Evolutionary conservation across 2,329 filamentous ascomycete species (phyloP), one percentile per base, ranked within the genome.

Genomic region (Fusarium sp.): DNA sequence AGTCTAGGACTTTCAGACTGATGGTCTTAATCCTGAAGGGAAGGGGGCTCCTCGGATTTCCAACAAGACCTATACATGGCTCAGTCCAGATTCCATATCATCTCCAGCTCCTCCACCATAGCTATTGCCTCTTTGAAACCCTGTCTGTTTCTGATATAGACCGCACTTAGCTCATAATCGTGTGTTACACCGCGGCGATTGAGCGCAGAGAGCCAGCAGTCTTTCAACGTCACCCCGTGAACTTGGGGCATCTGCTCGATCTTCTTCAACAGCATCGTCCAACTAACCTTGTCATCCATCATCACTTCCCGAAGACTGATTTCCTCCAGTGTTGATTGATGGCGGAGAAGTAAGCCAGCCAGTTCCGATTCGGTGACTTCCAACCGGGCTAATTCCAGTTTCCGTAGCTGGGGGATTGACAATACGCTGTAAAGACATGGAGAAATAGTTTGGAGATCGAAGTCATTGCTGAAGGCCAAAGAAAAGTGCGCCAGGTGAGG

Each of bases 1-100:
- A 52, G 18, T 66, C 56, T 66, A 61, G 31, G 64, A 41, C 43
- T 66, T 60, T 66, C n/a, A 66, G 43, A 54, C 64, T 54, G 29
- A 16, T 31, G 43, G 56, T 61, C 64, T 45, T 5, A 54, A 66
- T 35, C 56, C 57, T 66, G 35, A 66, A 61, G 4, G 22, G 14
- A 59, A 59, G 56, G 54, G 56, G 45, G 24, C 54, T 60, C 20
- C 64, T 37, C 56, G 22, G 56, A 33, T 60, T 66, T 66, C 56
- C 43, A 65, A 65, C 63, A 65, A 39, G 35, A 37, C 35, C 35
- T 37, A 37, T 37, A 37, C 35, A 37, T 37, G 35, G 6, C 35
- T 37, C 16, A 37, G 35, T 37, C 35, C 35, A 37, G 14, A 18
- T 18, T 37, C 35, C 35, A 37, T 37, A 80, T 24, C 41, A 45